Base-by-base conservation (phyloP, 768 basidiomycete genomes). In the Mycena alexandri region DNA sequence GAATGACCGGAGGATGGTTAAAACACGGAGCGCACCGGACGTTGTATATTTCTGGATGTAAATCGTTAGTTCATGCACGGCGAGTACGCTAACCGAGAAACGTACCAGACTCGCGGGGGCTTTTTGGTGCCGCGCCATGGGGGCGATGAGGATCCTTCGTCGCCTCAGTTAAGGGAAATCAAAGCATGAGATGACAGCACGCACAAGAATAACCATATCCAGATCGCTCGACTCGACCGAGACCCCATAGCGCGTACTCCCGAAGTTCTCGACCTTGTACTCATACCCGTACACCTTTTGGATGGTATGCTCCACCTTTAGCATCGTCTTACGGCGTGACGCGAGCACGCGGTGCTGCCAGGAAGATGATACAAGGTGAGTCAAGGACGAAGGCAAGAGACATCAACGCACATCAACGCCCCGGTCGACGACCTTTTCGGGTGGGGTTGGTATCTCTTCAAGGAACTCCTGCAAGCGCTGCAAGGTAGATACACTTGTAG, bases 121-220 rank as follows among this genome's bases (percentile, higher is more conserved):
- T 25, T 43, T 60, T 36, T 11, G 75, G 72, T 10, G 58, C 43
- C 36, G 56, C 63, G 2, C 77, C 78, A 24, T 71, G 25, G 3
- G 61, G 51, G 52, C 73, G 60, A 13, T 46, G 29, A 5, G 74
- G 74, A 57, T 79, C 79, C 79, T 80, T 42, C 17, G 13, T 33
- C 2, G 16, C 16, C 6, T 19, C 8, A 0, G 17, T 59, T 22
- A 51, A n/a, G 5, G 22, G 41, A n/a, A 21, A 41, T 21, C 11
- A 55, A 55, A 16, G 6, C 19, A 13, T 33, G 46, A 48, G 38
- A 13, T 33, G 46, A 48, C 38, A 47, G 19, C 13, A 75, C 84
- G 63, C 60, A 89, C 89, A 3, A 87, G 60, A 44, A 90, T 60
- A 68, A 73, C 74, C 46, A 75, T 57, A 38, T 75, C 74, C 21